Percentiles rank a stretch among this genome's conserved stretches.
Conservation (phyloP, 129 eudicot species). For the Flaveria brownii region DNA sequence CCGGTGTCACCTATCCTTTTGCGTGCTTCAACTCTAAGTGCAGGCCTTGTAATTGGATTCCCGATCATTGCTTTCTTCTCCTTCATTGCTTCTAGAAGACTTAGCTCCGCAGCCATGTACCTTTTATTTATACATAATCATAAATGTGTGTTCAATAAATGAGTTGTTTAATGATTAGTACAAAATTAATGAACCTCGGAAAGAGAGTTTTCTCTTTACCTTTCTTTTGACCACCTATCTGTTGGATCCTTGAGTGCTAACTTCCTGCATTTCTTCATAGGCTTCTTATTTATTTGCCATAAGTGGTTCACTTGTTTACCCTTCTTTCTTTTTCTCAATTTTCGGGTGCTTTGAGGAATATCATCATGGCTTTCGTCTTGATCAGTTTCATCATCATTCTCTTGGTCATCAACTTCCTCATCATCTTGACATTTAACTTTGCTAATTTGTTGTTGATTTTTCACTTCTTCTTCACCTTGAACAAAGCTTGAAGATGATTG, state of each 20-base stretch:
- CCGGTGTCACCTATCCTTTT: slow-evolving; percentile 97
- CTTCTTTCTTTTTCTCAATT: slow-evolving; percentile 49
- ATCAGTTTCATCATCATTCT: slow-evolving; percentile 24
- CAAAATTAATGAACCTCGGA: neutral
- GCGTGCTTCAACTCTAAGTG: slow-evolving; percentile 80
- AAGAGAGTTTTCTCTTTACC: slow-evolving; percentile 34
- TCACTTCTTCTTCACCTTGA: slow-evolving; percentile 37
- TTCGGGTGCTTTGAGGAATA: slow-evolving; percentile 30
- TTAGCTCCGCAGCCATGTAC: slow-evolving; percentile 76
- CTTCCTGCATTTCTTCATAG: slow-evolving; percentile 48
- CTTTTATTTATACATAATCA: slow-evolving; percentile 32
- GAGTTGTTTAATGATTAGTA: slow-evolving; percentile 6
- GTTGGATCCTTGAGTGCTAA: slow-evolving; percentile 47
- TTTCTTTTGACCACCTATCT: slow-evolving; percentile 76
- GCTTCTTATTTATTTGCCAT: slow-evolving; percentile 43
- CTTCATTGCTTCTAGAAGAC: slow-evolving; percentile 83
- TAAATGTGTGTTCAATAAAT: neutral
- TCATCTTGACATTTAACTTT: slow-evolving; percentile 29
- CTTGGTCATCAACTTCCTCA: slow-evolving; percentile 32
- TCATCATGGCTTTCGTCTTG: slow-evolving; percentile 7
- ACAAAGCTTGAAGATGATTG: slow-evolving; percentile 59
- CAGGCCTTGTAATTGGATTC: slow-evolving; percentile 80
- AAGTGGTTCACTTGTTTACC: slow-evolving; percentile 39
- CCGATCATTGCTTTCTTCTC: slow-evolving; percentile 64
- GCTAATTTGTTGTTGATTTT: slow-evolving; percentile 11